Conservation (phyloP, 2,329 filamentous ascomycete species). For the Cryphonectria carpinicola region DNA sequence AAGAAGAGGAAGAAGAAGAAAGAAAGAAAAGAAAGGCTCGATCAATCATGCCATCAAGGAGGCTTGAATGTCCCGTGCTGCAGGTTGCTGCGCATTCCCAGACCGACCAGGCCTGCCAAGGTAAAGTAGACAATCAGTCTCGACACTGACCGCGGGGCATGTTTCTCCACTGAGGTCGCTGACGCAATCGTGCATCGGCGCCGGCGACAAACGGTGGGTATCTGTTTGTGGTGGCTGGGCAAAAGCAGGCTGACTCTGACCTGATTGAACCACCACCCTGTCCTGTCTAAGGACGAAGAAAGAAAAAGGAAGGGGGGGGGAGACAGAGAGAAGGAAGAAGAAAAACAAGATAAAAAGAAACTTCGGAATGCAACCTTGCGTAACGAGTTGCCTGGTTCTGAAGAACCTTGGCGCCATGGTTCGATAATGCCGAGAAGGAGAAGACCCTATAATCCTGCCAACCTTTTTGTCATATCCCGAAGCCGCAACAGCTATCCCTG, state of each 20-base stretch:
- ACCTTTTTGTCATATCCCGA: not conserved
- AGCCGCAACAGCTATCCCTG: not conserved
- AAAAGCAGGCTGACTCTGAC: not conserved
- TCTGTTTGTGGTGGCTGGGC: slow-evolving; percentile 8
- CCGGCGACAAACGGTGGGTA: not conserved
- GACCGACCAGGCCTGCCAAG: not conserved
- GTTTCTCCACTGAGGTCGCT: slow-evolving; percentile 7
- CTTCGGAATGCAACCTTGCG: not conserved
- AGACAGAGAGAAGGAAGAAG: not conserved
- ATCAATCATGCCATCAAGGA: not conserved
- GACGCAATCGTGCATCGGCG: slow-evolving; percentile 14
- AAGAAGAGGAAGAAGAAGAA: not conserved
- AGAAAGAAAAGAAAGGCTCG: not conserved
- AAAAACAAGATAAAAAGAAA: too few species aligned
- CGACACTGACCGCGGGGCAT: slow-evolving; percentile 5
- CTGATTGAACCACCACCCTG: not conserved
- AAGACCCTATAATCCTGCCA: not conserved
- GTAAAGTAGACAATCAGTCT: slow-evolving; percentile 4
- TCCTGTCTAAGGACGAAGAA: not conserved
- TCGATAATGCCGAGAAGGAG: not conserved
- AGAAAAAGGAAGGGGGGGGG: not conserved
- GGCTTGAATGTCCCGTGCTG: not conserved
- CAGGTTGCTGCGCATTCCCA: not conserved
- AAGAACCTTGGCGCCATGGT: not conserved
- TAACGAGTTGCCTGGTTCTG: not conserved